Percentiles rank a stretch among this genome's conserved stretches.
Conservation (phyloP, 1,284 basidiomycete species). For the Marasmius fiardii region DNA sequence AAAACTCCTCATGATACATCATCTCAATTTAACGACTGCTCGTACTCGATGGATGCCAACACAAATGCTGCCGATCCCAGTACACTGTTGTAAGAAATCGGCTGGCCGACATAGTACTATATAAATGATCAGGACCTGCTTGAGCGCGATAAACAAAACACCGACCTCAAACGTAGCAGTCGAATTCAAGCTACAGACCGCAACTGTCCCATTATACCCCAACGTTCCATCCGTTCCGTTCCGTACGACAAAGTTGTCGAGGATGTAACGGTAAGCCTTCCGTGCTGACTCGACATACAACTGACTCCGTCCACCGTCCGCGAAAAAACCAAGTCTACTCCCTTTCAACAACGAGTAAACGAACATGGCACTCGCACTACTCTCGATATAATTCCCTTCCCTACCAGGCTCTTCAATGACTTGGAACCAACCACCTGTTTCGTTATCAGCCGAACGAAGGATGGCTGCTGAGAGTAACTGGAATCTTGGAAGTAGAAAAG, state of each 20-base stretch:
- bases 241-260: neutral
- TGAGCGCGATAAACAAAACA: neutral
- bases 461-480: neutral
- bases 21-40: no score
- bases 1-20: no score
- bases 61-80: constrained; percentile 8
- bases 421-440: constrained; percentile 6
- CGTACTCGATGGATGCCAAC: constrained; percentile 10
- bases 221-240: constrained; percentile 1
- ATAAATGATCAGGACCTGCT: neutral
- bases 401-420: constrained; percentile 1
- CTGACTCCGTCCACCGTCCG: neutral
- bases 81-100: constrained; percentile 4
- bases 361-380: constrained; percentile 3
- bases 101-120: constrained; percentile 11
- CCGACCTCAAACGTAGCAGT: constrained; percentile 7
- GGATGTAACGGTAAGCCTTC: constrained; percentile 2
- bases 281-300: neutral
- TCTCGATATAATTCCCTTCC: constrained; percentile 5
- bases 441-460: neutral
- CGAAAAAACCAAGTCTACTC: neutral
- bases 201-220: constrained; percentile 5
- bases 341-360: constrained; percentile 7
- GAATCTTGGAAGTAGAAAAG: neutral
- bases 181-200: constrained; percentile 6